phyloP scores from a whole-genome alignment of 1,139 yeast genomes.

The Candida labiduridarum region DNA sequence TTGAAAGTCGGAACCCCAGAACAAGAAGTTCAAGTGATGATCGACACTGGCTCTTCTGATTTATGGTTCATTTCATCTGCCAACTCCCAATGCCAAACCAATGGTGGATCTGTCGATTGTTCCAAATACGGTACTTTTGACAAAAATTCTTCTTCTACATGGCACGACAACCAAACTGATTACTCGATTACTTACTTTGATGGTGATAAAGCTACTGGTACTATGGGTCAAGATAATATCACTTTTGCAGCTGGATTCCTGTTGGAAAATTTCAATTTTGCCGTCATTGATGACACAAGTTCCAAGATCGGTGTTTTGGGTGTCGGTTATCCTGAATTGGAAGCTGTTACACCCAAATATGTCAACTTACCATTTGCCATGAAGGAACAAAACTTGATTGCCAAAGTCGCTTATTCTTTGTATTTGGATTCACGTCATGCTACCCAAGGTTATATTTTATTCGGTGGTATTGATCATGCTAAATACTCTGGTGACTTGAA shows the following conservation, averaged over 20 bases:
- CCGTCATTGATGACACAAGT: constrained; percentile 45
- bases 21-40: constrained; percentile 29
- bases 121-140: constrained; percentile 53
- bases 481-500: constrained; percentile 50
- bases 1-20: constrained; percentile 38
- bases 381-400: constrained; percentile 50
- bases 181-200: constrained; percentile 37
- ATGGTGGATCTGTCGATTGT: constrained; percentile 29
- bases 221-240: constrained; percentile 63
- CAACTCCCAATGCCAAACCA: constrained; percentile 10
- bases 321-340: constrained; percentile 32
- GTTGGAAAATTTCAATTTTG: constrained; percentile 50
- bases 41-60: constrained; percentile 50
- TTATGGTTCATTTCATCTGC: constrained; percentile 35
- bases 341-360: constrained; percentile 22
- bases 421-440: constrained; percentile 49
- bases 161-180: constrained; percentile 44
- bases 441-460: constrained; percentile 49
- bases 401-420: constrained; percentile 53
- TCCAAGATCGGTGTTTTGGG: constrained; percentile 54
- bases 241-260: constrained; percentile 33
- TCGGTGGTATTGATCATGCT: constrained; percentile 61
- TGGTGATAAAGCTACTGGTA: constrained; percentile 34
- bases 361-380: constrained; percentile 53
- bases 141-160: constrained; percentile 45